phyloP scores from a whole-genome alignment of 441 rosid species.

The California macrophylla region DNA sequence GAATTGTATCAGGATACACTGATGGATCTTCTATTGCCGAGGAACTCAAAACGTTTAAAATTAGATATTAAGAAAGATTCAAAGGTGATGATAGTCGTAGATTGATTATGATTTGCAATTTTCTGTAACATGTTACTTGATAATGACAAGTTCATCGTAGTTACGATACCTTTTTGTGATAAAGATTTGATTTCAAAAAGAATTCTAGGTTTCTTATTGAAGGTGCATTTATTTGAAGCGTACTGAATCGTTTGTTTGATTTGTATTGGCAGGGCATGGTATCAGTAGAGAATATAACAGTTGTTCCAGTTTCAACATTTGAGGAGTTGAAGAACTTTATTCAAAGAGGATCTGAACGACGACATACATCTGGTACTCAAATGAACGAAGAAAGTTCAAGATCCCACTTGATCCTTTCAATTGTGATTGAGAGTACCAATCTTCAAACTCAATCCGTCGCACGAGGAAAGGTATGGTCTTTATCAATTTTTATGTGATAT shows the following conservation, averaged over 20 bases:
- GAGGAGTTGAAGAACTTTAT: conserved; percentile 65
- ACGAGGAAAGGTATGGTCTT: conserved; percentile 61
- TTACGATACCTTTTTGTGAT: background rate
- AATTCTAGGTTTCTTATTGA: background rate
- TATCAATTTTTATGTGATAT: conserved; percentile 1
- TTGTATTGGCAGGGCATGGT: conserved; percentile 73
- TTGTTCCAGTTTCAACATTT: conserved; percentile 52
- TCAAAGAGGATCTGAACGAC: conserved; percentile 66
- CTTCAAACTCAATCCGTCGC: conserved; percentile 86
- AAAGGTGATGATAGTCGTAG: conserved; percentile 41
- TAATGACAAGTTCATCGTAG: background rate
- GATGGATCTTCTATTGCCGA: conserved; percentile 71
- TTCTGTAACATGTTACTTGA: background rate
- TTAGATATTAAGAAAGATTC: conserved; percentile 86
- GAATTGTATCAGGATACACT: conserved; percentile 93
- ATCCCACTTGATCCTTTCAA: conserved; percentile 80
- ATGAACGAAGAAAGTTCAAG: conserved; percentile 97
- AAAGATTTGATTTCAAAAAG: background rate
- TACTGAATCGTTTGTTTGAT: background rate
- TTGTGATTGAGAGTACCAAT: conserved; percentile 79
- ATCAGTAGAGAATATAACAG: conserved; percentile 70
- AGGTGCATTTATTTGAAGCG: background rate
- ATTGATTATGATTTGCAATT: background rate
- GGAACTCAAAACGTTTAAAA: conserved; percentile 51
- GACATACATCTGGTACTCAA: conserved; percentile 82